phyloP scores from a whole-genome alignment of 176 grass and related monocot genomes.

The Guadua angustifolia region DNA sequence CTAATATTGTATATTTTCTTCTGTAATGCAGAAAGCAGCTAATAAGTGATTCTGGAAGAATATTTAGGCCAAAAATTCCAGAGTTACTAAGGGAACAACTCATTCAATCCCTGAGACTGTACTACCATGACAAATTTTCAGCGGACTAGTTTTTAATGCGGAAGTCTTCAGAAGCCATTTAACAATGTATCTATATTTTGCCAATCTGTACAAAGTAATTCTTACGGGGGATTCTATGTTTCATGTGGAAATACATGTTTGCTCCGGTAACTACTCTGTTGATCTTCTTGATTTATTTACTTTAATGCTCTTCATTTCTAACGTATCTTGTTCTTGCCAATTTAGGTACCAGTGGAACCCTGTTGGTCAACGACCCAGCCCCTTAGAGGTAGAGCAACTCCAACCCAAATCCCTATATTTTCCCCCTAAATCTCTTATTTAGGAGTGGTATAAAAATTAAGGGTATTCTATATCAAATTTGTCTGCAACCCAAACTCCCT shows the following conservation, averaged over 20 bases:
- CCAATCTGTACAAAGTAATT: background rate
- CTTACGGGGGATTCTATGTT: background rate
- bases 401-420: too few species aligned
- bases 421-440: too few species aligned
- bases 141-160: constrained; percentile 30
- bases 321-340: constrained; percentile 17
- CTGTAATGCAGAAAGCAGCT: constrained; percentile 72
- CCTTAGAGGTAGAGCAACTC: too few species aligned
- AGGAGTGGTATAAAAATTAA: too few species aligned
- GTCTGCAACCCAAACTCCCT: too few species aligned
- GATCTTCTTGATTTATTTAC: constrained; percentile 17
- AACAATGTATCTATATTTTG: background rate
- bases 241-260: constrained; percentile 13
- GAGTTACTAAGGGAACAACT: constrained; percentile 58
- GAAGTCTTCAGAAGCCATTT: constrained; percentile 11
- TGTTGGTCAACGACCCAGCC: constrained; percentile 43
- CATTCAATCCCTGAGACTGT: constrained; percentile 55
- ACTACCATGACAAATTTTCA: constrained; percentile 57
- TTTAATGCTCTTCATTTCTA: constrained; percentile 1
- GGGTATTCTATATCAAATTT: too few species aligned
- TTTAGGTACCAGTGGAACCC: constrained; percentile 49
- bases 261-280: background rate
- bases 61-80: constrained; percentile 69
- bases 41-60: constrained; percentile 59
- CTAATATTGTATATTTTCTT: constrained; percentile 37